Percentiles rank a stretch among this genome's conserved stretches.
phyloP scores from a whole-genome alignment of 768 basidiomycete genomes.

The Leccinum pellstonianum region DNA sequence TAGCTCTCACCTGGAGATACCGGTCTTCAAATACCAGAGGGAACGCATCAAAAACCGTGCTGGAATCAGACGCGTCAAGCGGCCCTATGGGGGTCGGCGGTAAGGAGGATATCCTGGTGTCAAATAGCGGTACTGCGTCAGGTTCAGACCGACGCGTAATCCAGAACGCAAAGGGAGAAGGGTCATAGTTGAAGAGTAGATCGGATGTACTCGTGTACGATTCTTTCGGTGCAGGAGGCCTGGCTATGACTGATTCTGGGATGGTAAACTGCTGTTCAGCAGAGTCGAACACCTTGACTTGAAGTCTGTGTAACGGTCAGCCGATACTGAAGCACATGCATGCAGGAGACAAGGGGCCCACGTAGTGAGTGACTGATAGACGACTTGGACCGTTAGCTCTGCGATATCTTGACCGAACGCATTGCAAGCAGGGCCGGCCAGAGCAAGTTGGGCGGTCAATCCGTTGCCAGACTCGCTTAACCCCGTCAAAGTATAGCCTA shows the following conservation, averaged over 20 bases:
- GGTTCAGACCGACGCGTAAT: slow-evolving; percentile 65
- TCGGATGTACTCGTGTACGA: slow-evolving; percentile 47
- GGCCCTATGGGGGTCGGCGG: slow-evolving; percentile 56
- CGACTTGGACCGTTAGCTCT: slow-evolving; percentile 58
- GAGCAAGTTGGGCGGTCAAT: slow-evolving; percentile 50
- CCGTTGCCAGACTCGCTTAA: slow-evolving; percentile 45
- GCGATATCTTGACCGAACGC: slow-evolving; percentile 59
- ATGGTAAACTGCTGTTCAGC: slow-evolving; percentile 61
- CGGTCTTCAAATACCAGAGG: slow-evolving; percentile 75
- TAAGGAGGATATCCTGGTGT: slow-evolving; percentile 61
- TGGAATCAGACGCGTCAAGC: slow-evolving; percentile 45
- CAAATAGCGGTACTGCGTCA: slow-evolving; percentile 56
- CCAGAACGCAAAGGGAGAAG: slow-evolving; percentile 74
- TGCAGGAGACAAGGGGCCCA: slow-evolving; percentile 20
- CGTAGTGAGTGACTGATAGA: slow-evolving; percentile 56
- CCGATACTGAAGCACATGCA: neutral
- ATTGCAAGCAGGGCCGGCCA: slow-evolving; percentile 58
- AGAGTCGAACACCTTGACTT: slow-evolving; percentile 64
- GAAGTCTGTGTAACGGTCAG: slow-evolving; percentile 44
- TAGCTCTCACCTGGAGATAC: slow-evolving; percentile 57
- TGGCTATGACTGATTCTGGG: slow-evolving; percentile 49
- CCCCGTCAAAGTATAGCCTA: slow-evolving; percentile 52
- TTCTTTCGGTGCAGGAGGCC: slow-evolving; percentile 36
- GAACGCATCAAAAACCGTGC: slow-evolving; percentile 58
- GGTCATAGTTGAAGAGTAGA: slow-evolving; percentile 62